Evolutionary conservation across 768 basidiomycete species (phyloP).

Genomic region (Amanita jacksonii): DNA sequence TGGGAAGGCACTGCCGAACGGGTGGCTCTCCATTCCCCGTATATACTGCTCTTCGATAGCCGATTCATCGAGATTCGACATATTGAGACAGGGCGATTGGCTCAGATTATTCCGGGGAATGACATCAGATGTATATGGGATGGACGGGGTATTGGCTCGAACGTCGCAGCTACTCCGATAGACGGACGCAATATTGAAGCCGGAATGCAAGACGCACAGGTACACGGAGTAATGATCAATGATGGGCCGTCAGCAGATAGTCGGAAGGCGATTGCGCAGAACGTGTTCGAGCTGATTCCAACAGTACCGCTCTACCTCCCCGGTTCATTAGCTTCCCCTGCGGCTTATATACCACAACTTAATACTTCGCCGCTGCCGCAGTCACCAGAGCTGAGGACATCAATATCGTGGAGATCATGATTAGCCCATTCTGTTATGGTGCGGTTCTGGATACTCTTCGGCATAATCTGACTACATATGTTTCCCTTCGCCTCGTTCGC

Average conservation of each 20-base stretch:
- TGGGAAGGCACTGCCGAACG: slow-evolving; percentile 93
- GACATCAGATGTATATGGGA: slow-evolving; percentile 91
- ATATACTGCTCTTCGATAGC: slow-evolving; percentile 81
- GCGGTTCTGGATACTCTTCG: no score
- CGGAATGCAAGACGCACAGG: slow-evolving; percentile 70
- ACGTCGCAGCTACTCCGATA: slow-evolving; percentile 53
- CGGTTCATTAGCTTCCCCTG: slow-evolving; percentile 25
- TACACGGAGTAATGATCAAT: slow-evolving; percentile 80
- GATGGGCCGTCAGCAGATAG: slow-evolving; percentile 30
- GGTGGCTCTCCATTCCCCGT: slow-evolving; percentile 85
- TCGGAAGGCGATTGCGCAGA: slow-evolving; percentile 41
- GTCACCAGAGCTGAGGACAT: slow-evolving; percentile 6
- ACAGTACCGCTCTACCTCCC: slow-evolving; percentile 68
- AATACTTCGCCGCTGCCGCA: slow-evolving; percentile 10
- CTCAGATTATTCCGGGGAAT: slow-evolving; percentile 72
- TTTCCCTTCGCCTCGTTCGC: no score
- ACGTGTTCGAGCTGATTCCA: slow-evolving; percentile 72
- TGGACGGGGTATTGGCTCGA: slow-evolving; percentile 51
- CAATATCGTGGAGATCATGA: slow-evolving; percentile 5
- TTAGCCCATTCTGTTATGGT: no score
- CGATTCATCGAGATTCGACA: slow-evolving; percentile 92
- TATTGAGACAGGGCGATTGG: slow-evolving; percentile 70
- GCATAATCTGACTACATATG: no score
- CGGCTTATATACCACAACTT: neutral
- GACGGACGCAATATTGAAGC: slow-evolving; percentile 37